Percentiles rank a stretch among this genome's conserved stretches.
These are phyloP conservation scores for Anthracocystis panici-leucophaei DNA, from an alignment of 1,284 basidiomycete species.

Conservation along the genomic window DNA sequence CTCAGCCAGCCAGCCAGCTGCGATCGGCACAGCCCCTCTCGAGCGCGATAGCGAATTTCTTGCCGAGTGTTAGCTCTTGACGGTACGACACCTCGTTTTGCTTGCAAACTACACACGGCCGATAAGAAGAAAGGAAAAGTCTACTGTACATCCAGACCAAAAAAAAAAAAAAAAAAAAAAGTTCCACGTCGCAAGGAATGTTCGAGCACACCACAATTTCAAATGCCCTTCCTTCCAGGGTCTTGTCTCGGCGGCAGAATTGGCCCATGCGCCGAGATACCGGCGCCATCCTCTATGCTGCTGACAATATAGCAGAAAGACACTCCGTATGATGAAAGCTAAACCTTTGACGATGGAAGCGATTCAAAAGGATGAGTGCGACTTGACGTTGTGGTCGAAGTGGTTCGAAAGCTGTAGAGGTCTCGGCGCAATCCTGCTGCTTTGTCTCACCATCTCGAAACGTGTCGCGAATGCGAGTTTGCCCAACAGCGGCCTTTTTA, in stretches of 20 bases:
- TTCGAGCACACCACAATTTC: slow-evolving; percentile 20
- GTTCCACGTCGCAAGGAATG: slow-evolving; percentile 38
- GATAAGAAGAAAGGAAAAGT: slow-evolving; percentile 32
- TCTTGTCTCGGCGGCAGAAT: neutral
- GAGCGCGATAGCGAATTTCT: neutral
- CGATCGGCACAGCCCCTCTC: slow-evolving; percentile 41
- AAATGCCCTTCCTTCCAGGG: slow-evolving; percentile 6
- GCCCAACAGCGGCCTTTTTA: neutral
- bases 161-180: slow-evolving; percentile 11
- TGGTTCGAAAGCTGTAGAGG: neutral
- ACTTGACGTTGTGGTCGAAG: too few relatives aligned
- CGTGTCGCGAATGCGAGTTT: slow-evolving; percentile 5
- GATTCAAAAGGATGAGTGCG: neutral
- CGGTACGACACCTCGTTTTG: neutral
- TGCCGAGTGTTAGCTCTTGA: neutral
- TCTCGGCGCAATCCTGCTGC: neutral
- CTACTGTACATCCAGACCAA: too few relatives aligned
- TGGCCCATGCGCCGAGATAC: slow-evolving; percentile 12
- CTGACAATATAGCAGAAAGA: neutral
- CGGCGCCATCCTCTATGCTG: neutral
- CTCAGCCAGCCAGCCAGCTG: slow-evolving; percentile 11
- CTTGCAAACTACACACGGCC: slow-evolving; percentile 12
- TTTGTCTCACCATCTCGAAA: neutral
- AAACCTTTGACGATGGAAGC: neutral
- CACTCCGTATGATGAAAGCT: neutral